A percentile compares a stretch with the other conserved stretches of the same genome.
phyloP scores from a whole-genome alignment of 768 basidiomycete genomes.

The Trichaptum fuscoviolaceum region DNA sequence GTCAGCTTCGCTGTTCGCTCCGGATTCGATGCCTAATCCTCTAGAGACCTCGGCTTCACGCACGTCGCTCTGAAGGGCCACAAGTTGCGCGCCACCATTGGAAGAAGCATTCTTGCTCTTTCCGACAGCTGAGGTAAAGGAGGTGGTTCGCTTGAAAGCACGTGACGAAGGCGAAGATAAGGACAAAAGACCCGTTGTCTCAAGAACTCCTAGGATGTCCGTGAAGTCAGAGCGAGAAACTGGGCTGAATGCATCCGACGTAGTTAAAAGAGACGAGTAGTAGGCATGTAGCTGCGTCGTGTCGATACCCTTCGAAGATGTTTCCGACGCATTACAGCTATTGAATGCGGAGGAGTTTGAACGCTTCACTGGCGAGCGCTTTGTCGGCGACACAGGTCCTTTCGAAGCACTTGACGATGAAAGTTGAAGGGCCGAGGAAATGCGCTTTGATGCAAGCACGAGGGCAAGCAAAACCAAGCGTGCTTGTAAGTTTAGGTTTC shows the following conservation, averaged over 20 bases:
- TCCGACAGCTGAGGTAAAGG: background rate
- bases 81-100: background rate
- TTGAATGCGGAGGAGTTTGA: slow-evolving; percentile 29
- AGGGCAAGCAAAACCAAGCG: slow-evolving; percentile 63
- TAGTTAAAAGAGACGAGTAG: slow-evolving; percentile 52
- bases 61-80: background rate
- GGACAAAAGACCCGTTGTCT: slow-evolving; percentile 63
- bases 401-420: slow-evolving; percentile 27
- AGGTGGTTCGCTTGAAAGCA: slow-evolving; percentile 7
- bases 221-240: slow-evolving; percentile 74
- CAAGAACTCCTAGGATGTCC: slow-evolving; percentile 66
- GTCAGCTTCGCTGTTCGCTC: slow-evolving; percentile 23
- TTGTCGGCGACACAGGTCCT: slow-evolving; percentile 17
- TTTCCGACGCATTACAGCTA: slow-evolving; percentile 15
- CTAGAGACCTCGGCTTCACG: background rate
- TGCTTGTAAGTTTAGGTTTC: slow-evolving; percentile 66
- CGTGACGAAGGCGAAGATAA: slow-evolving; percentile 30
- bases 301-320: slow-evolving; percentile 41
- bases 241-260: slow-evolving; percentile 49
- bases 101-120: background rate
- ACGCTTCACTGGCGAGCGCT: slow-evolving; percentile 49
- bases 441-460: slow-evolving; percentile 58
- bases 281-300: slow-evolving; percentile 57
- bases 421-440: slow-evolving; percentile 51
- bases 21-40: background rate